Base-by-base conservation (phyloP, 2,329 filamentous ascomycete genomes). In the Chaetothyriales sp. region DNA sequence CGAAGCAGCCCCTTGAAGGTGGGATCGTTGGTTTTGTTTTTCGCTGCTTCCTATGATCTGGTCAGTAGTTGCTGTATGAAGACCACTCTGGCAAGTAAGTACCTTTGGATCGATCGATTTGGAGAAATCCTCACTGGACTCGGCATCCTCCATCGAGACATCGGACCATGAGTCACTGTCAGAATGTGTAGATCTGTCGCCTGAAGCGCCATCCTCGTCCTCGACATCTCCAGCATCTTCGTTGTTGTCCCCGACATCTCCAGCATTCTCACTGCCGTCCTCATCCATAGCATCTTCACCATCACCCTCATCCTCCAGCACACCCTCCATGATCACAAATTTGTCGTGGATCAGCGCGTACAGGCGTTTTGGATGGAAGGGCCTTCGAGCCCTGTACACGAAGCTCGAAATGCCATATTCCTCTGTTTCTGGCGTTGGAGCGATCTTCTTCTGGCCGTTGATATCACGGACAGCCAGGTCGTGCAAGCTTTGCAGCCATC, bases 361-460 rank as follows among this genome's bases (percentile, higher is more conserved):
- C 13, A 72, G 57, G 2, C 64, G 60, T 29, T 67, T 65, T 3
- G 70, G 66, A 47, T 71, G 67, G 49, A 72, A 72, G 15, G 80
- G 80, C 0, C 76, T 69, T 6, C 77, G 71, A 0, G 78, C 76
- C 1, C 73, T 71, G 63, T 87, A 87, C 10, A 87, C 79, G 58
- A 85, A 85, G 62, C 79, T 86, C 37, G 78, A 76, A 9, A 87
- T 82, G 6, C 81, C 81, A 61, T 86, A 86, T 71, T 86, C 83
- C 51, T 86, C 73, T 0, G 82, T 86, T 67, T 86, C 83, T 0
- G 83, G 83, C 62, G 79, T 85, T 0, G 81, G 81, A 0, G 78
- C 80, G 48, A 82, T 63, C 2, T 75, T 73, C 22, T 78, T 77
- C 51, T 69, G 70, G 15, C 70, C 71, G 22, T 70, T 69, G 20